Base-by-base conservation (phyloP, 345 rosid species). In the Populus simonii region DNA sequence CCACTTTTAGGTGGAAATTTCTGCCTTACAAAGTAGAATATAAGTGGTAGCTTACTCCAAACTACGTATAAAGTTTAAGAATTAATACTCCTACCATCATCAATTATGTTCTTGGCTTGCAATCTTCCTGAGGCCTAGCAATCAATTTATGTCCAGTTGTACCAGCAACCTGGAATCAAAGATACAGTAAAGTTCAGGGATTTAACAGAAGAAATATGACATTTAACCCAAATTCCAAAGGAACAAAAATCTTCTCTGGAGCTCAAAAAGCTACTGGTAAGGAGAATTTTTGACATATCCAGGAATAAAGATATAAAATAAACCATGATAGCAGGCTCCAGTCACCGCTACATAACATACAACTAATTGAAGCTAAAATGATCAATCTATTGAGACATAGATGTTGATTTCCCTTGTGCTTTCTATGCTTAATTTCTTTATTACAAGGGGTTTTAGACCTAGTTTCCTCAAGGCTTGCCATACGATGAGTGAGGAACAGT, bases 121-220 rank as follows among this genome's bases (percentile, higher is more conserved):
- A 45, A 63, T 75, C 76, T 73, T 73, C 53, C 63, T 29, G 65
- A 74, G 41, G 23, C 55, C 39, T 12, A 51, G 73, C 55, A 51
- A 71, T 89, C 86, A 89, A 27, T 69, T 83, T 65, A 88, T 78
- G 83, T 85, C 78, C 81, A 89, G 27, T 41, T 79, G 87, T 66
- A 85, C 79, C 83, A 86, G 83, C 86, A 84, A 76, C 69, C 93
- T 88, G 86, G 27, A 74, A 71, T 20, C 70, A 31, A 41, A 80
- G 35, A 82, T 5, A 62, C 38, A 53, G 7, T 27, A 49, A 47
- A 23, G 47, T 70, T 74, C 74, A 61, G 74, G 38, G 67, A 33
- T n/a, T 49, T 43, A n/a, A 23, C 39, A 18, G 9, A 49, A n/a
- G 38, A 75, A 66, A 22, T 3, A 13, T 35, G 43, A 33, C 36